Conservation (phyloP, 257 asterid species). For the Lycium ferocissimum region DNA sequence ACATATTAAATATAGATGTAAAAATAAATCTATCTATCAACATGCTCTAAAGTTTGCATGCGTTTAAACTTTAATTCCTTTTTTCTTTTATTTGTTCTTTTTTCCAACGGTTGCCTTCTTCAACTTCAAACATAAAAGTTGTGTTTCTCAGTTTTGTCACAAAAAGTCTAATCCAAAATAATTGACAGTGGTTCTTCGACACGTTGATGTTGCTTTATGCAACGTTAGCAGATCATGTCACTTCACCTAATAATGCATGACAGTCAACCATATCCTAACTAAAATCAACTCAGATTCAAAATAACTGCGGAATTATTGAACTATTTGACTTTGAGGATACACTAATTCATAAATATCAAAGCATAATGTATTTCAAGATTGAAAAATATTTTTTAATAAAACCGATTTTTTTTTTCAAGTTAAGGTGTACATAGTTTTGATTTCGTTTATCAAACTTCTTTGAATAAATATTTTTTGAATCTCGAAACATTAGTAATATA, state of each 20-base stretch:
- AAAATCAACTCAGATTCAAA: conserved; percentile 24
- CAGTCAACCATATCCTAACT: not conserved
- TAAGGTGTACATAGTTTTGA: not conserved
- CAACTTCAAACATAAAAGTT: conserved; percentile 10
- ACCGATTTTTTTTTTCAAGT: not conserved
- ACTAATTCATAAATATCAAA: not conserved
- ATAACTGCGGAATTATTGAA: conserved; percentile 27
- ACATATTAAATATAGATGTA: too few relatives aligned
- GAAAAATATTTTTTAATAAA: not conserved
- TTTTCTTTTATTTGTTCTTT: not conserved
- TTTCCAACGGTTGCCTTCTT: conserved; percentile 28
- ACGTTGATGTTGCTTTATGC: conserved; percentile 34
- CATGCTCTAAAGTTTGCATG: conserved; percentile 21
- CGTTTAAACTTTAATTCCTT: conserved; percentile 22
- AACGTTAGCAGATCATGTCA: conserved; percentile 46
- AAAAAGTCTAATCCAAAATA: conserved; percentile 19
- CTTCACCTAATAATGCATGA: conserved; percentile 25
- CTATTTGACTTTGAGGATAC: not conserved
- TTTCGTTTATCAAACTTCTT: not conserved
- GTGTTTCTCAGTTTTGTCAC: conserved; percentile 19
- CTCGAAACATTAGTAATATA: not conserved
- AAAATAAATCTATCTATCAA: not conserved
- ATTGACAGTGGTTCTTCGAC: conserved; percentile 14
- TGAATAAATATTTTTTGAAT: too few relatives aligned
- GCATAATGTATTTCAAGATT: not conserved